phyloP scores from a whole-genome alignment of 1,284 basidiomycete species.

The Cryptococcus sp. region DNA sequence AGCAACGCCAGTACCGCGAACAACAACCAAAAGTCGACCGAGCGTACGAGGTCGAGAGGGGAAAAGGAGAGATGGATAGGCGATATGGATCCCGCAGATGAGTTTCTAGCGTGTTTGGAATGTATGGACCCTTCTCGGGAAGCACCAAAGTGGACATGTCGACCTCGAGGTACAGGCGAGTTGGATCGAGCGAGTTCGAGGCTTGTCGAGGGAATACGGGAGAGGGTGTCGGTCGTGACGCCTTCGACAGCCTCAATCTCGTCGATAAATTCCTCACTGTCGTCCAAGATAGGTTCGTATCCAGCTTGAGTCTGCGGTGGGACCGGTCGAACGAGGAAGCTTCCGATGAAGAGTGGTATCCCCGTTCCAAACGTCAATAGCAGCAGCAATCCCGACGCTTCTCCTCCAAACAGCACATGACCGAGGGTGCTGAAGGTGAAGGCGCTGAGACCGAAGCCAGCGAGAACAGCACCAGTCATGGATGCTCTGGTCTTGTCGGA shows the following conservation, averaged over 20 bases:
- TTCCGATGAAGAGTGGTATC: constrained; percentile 62
- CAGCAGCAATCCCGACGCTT: constrained; percentile 63
- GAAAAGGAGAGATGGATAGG: constrained; percentile 22
- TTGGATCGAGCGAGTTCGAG: constrained; percentile 28
- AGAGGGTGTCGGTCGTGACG: neutral
- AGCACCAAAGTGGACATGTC: constrained; percentile 2
- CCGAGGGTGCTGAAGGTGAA: constrained; percentile 69
- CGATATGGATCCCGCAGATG: constrained; percentile 7
- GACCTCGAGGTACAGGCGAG: constrained; percentile 16
- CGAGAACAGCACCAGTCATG: constrained; percentile 65
- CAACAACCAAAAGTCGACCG: constrained; percentile 68
- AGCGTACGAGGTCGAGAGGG: constrained; percentile 28
- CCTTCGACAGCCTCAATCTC: constrained; percentile 11
- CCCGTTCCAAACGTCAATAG: constrained; percentile 66
- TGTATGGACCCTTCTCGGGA: constrained; percentile 3
- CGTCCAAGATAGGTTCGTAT: constrained; percentile 16
- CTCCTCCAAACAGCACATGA: constrained; percentile 60
- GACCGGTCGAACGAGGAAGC: constrained; percentile 58
- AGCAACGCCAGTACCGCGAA: constrained; percentile 66
- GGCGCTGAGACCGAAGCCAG: constrained; percentile 77
- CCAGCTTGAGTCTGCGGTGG: constrained; percentile 43
- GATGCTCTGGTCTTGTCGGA: constrained; percentile 54
- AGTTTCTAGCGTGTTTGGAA: neutral
- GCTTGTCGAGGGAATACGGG: constrained; percentile 14
- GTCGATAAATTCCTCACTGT: constrained; percentile 13